Conservation (phyloP, 2,329 filamentous ascomycete species). For the Colletotrichum cordylinicola region DNA sequence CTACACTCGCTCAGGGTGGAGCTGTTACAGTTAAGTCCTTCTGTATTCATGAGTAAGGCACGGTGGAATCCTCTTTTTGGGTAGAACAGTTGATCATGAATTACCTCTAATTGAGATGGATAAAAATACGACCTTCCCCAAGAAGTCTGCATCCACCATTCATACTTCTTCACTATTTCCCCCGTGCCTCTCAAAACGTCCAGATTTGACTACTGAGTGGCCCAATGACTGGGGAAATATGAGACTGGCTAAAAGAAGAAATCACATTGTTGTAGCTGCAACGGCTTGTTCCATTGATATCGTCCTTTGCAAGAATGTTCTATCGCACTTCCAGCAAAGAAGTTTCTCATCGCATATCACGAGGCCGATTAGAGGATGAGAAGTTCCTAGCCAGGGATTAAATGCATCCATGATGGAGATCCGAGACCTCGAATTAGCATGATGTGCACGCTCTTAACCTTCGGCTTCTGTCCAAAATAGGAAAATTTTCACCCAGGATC, state of each 20-base stretch:
- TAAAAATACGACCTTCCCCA: neutral
- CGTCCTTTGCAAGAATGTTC: too few species aligned
- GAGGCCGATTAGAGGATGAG: too few species aligned
- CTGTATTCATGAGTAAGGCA: neutral
- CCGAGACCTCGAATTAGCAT: neutral
- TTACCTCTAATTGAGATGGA: too few species aligned
- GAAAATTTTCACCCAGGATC: neutral
- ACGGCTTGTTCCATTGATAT: too few species aligned
- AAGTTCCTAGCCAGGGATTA: too few species aligned
- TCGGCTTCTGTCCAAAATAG: neutral
- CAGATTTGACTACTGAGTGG: neutral
- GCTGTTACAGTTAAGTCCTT: neutral
- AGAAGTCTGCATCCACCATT: neutral
- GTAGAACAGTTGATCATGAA: neutral
- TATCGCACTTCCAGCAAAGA: too few species aligned
- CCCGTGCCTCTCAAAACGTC: neutral
- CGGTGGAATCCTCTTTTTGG: fast-evolving
- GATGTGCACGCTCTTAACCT: fast-evolving
- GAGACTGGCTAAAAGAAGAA: neutral
- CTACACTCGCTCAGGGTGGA: neutral
- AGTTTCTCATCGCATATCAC: too few species aligned
- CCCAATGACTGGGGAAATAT: neutral
- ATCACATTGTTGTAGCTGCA: too few species aligned
- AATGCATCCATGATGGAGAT: too few species aligned
- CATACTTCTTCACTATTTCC: too few species aligned